These are phyloP conservation scores for Scheffersomyces ergatensis DNA, from an alignment of 805 yeast genomes.

Conservation along the genomic window DNA sequence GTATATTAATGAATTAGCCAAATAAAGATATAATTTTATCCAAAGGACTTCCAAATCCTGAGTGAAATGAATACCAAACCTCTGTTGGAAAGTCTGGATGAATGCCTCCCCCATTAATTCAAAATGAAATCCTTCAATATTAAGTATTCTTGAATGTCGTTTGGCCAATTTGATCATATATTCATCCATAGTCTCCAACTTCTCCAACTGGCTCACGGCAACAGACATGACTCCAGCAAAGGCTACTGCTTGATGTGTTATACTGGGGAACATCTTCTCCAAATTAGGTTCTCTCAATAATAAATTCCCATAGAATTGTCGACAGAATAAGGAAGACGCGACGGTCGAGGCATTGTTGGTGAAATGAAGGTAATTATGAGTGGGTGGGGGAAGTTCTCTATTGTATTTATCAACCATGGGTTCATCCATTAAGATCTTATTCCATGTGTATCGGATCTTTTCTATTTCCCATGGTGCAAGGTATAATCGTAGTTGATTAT, in stretches of 20 bases:
- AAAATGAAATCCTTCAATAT: constrained; percentile 66
- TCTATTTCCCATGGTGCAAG: constrained; percentile 40
- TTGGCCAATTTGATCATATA: constrained; percentile 65
- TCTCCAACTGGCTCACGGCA: constrained; percentile 64
- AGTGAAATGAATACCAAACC: constrained; percentile 54
- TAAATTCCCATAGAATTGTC: constrained; percentile 72
- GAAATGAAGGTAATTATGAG: not conserved
- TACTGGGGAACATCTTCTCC: constrained; percentile 67
- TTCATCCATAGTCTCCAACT: constrained; percentile 54
- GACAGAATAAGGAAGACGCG: constrained; percentile 60
- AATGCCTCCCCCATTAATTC: constrained; percentile 74
- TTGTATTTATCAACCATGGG: constrained; percentile 9
- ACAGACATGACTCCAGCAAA: constrained; percentile 76
- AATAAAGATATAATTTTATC: constrained; percentile 66
- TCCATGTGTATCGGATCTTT: constrained; percentile 47
- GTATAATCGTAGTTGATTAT: constrained; percentile 18
- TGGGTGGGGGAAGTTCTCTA: not conserved
- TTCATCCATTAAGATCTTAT: constrained; percentile 39
- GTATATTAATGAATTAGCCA: constrained; percentile 66
- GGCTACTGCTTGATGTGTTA: constrained; percentile 74
- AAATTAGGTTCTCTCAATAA: constrained; percentile 58
- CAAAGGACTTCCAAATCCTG: constrained; percentile 65
- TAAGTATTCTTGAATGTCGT: constrained; percentile 71
- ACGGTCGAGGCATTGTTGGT: constrained; percentile 16
- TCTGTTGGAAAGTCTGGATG: constrained; percentile 63